Evolutionary conservation across 352 stramenopile species (phyloP), one percentile per base, ranked within the genome.

Genomic region (Phytopythium litorale): DNA sequence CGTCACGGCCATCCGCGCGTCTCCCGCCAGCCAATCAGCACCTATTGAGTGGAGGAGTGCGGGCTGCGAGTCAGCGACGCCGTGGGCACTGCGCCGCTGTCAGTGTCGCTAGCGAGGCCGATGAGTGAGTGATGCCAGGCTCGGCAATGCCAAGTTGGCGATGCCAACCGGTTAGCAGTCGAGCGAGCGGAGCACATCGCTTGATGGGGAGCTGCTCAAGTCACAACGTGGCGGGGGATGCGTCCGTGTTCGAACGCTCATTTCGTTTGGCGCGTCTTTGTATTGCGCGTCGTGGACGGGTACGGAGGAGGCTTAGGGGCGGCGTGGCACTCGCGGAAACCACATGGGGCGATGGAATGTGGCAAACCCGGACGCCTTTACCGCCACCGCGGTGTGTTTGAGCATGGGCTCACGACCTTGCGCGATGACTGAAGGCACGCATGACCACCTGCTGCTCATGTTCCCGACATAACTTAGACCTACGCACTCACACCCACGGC

Each of bases 1-100:
- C 53, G 35, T 58, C 53, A 49, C 53, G 53, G 33, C 33, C 53
- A 58, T 58, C 23, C 5, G 6, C 23, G 46, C 12, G n/a, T 53
- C 45, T 6, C n/a, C 32, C n/a, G 21, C 7, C 21, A 11, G 21
- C 19, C 7, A 12, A 18, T 51, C 21, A 23, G 21, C 12, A 51
- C 16, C 25, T 38, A 21, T 21, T 21, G 33, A 28, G n/a, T 4
- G 25, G n/a, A 54, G 48, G 23, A 35, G 48, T 2, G n/a, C 18
- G 23, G 13, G 25, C 15, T 16, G 48, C 23, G 21, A 54, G 28
- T 54, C 12, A 35, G 48, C 48, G 48, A 54, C 19, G 45, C 43
- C 8, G 45, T 16, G 3, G 23, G 3, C 46, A 52, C 33, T 18
- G 46, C 46, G n/a, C 12, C n/a, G n/a, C 28, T 32, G 28, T 32